Base-by-base conservation (phyloP, 495 filamentous ascomycete species). In the Neurospora cerealis region DNA sequence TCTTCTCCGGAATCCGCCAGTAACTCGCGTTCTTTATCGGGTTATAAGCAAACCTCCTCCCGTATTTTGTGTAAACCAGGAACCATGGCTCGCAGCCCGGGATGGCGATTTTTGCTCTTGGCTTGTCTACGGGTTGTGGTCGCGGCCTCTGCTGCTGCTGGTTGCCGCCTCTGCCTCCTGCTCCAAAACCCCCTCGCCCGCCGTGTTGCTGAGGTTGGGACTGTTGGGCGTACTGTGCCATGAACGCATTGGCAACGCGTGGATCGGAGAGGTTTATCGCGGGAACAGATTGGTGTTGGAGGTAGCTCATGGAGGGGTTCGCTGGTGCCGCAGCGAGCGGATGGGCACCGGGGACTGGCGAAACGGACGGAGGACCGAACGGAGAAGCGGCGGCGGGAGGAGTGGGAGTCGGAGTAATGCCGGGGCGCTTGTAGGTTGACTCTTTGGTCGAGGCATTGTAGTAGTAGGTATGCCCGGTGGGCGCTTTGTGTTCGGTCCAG, bases 401-500 rank as follows among this genome's bases (percentile, higher is more conserved):
- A 34, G 83, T 78, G 37, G 79, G 71, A 36, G 80, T 46, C 44
- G 78, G 74, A 39, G 82, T 70, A 7, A 81, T 77, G 72, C 81
- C 79, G 7, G 94, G 94, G 69, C 92, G 88, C 24, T 87, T 91
- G 79, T 97, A 97, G 46, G 94, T 97, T 2, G 95, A 97, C 79
- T 92, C 84, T 78, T 96, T 95, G 0, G 93, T 97, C 39, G 86
- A 82, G n/a, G 89, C 84, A 83, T 97, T 92, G 83, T 96, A 96
- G 80, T 95, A 97, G 82, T 97, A 98, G 17, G 88, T 85, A 79
- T 96, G 94, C 7, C 95, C 94, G 73, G 92, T 91, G 19, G 94
- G 94, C 73, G 95, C 93, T 85, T 92, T 94, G 82, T 98, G 94
- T 81, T 97, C 93, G 36, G 93, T 93, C 95, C 95, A 98, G 32